These are phyloP conservation scores for Tilletiopsis washingtonensis DNA, from an alignment of 1,284 basidiomycete species.

Conservation along the genomic window DNA sequence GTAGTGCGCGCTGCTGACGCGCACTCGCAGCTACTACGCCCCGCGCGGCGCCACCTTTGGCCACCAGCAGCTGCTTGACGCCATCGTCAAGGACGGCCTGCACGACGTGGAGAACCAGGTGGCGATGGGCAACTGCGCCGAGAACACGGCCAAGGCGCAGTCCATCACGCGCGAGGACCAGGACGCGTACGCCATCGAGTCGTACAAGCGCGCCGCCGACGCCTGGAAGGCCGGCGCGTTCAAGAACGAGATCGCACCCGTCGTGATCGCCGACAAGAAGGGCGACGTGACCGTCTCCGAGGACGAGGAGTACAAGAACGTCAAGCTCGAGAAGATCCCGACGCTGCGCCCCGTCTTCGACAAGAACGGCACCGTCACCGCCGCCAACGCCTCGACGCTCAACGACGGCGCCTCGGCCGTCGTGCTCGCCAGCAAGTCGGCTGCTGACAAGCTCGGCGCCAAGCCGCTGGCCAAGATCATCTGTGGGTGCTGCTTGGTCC, in stretches of 20 bases:
- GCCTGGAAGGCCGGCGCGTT: slow-evolving; percentile 84
- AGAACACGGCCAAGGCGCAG: slow-evolving; percentile 49
- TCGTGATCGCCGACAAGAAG: slow-evolving; percentile 71
- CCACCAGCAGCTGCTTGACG: slow-evolving; percentile 77
- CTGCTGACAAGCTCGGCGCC: slow-evolving; percentile 43
- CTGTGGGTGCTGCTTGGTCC: slow-evolving; percentile 23
- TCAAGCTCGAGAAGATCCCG: slow-evolving; percentile 49
- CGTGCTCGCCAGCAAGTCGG: slow-evolving; percentile 45
- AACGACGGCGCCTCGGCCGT: slow-evolving; percentile 51
- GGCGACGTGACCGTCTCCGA: slow-evolving; percentile 74
- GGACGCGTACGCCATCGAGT: slow-evolving; percentile 72
- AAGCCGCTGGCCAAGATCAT: slow-evolving; percentile 50
- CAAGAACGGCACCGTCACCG: slow-evolving; percentile 51
- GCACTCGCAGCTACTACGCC: slow-evolving; percentile 66
- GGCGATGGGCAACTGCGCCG: slow-evolving; percentile 46
- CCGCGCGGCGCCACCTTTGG: slow-evolving; percentile 84
- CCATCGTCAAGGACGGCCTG: slow-evolving; percentile 85
- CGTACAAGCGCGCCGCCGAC: slow-evolving; percentile 81
- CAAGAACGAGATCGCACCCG: slow-evolving; percentile 78
- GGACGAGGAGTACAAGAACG: slow-evolving; percentile 86
- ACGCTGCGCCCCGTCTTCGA: slow-evolving; percentile 49
- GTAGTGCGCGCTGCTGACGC: not conserved
- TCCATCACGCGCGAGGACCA: slow-evolving; percentile 48
- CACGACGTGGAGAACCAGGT: slow-evolving; percentile 28
- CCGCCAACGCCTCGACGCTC: slow-evolving; percentile 50